Percentiles rank a stretch among this genome's conserved stretches.
Evolutionary conservation across 2,329 filamentous ascomycete genomes (phyloP).

Genomic region (Aspergillus piperis): DNA sequence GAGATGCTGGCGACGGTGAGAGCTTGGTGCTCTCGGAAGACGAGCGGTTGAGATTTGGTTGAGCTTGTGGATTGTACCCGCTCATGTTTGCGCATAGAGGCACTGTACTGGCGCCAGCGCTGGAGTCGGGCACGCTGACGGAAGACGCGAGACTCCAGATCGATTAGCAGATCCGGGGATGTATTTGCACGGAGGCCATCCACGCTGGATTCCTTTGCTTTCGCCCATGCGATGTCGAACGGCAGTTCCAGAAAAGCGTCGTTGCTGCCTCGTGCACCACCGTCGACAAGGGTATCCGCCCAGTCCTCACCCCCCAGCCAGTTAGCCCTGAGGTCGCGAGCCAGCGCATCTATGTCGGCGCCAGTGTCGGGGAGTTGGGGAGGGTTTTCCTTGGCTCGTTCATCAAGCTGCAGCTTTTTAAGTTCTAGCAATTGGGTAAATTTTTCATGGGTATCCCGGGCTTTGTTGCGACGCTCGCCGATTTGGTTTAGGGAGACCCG

Average conservation of each 20-base stretch:
- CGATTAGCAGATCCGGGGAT: constrained; percentile 55
- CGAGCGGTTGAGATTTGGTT: constrained; percentile 21
- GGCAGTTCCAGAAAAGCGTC: constrained; percentile 66
- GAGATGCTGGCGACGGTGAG: constrained; percentile 42
- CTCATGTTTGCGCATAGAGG: constrained; percentile 31
- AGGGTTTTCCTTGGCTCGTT: constrained; percentile 30
- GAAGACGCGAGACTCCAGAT: constrained; percentile 68
- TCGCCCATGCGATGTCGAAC: constrained; percentile 72
- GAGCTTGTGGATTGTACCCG: not conserved
- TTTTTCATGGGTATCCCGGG: constrained; percentile 60
- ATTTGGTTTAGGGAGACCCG: constrained; percentile 64
- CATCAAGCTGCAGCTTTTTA: constrained; percentile 60
- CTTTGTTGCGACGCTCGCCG: constrained; percentile 61
- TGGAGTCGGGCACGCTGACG: constrained; percentile 68
- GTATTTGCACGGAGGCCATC: constrained; percentile 40
- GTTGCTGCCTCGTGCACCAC: constrained; percentile 58
- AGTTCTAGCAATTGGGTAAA: constrained; percentile 65
- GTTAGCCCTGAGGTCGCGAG: constrained; percentile 62
- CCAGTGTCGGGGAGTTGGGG: constrained; percentile 38
- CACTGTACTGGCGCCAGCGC: constrained; percentile 71
- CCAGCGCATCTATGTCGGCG: constrained; percentile 38
- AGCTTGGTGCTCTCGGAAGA: constrained; percentile 41
- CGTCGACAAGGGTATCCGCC: constrained; percentile 69
- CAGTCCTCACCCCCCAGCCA: constrained; percentile 79
- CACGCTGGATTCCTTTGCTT: constrained; percentile 60